These are phyloP conservation scores for Elsinoe australis DNA, from an alignment of 2,329 filamentous ascomycete species.

Conservation along the genomic window DNA sequence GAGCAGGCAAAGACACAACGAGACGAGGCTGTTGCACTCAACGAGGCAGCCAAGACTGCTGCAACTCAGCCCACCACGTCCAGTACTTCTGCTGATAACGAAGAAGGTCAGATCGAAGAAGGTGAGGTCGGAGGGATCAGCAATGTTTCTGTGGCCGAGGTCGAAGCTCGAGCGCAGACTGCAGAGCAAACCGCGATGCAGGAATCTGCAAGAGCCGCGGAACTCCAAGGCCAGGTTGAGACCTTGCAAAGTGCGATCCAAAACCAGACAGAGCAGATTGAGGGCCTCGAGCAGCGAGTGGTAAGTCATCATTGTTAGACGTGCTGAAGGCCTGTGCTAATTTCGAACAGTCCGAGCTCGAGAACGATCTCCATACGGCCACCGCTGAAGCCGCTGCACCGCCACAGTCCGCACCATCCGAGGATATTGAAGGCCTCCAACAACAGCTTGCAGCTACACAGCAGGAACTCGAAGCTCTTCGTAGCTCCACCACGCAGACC, in stretches of 20 bases:
- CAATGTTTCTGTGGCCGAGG: slow-evolving; percentile 25
- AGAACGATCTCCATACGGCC: slow-evolving; percentile 16
- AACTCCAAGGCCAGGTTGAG: slow-evolving; percentile 36
- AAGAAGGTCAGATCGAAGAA: slow-evolving; percentile 24
- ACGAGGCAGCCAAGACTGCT: slow-evolving; percentile 29
- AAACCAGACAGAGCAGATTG: slow-evolving; percentile 33
- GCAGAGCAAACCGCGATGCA: slow-evolving; percentile 36
- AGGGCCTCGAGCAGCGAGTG: slow-evolving; percentile 52
- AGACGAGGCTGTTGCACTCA: slow-evolving; percentile 50
- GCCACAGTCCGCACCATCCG: slow-evolving; percentile 21
- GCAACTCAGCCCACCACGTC: slow-evolving; percentile 25
- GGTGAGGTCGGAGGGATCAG: slow-evolving; percentile 31
- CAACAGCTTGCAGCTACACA: slow-evolving; percentile 39
- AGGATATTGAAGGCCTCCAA: slow-evolving; percentile 31
- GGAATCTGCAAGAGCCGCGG: slow-evolving; percentile 32
- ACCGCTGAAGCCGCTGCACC: slow-evolving; percentile 21
- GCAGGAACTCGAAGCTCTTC: slow-evolving; percentile 40
- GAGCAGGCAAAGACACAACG: slow-evolving; percentile 49
- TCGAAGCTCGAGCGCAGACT: slow-evolving; percentile 33
- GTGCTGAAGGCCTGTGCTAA: no score
- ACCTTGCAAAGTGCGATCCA: slow-evolving; percentile 54
- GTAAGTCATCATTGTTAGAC: slow-evolving; percentile 16
- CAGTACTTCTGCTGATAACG: slow-evolving; percentile 16
- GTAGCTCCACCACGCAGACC: no score
- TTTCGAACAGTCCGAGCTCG: slow-evolving; percentile 17